Base-by-base conservation (phyloP, 495 filamentous ascomycete species). In the Aspergillus biplanus region DNA sequence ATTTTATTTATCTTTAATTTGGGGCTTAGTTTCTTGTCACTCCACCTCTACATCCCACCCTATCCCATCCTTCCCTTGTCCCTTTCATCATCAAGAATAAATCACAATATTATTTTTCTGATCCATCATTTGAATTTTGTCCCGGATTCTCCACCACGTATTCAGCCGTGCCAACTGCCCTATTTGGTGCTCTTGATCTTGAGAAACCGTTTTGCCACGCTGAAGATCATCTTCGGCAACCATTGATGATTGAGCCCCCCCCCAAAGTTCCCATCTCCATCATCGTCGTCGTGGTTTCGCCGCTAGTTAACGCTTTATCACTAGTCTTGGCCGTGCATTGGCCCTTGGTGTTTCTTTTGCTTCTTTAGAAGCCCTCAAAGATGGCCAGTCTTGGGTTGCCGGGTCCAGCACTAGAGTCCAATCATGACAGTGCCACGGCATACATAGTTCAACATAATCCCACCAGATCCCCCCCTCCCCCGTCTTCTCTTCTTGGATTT, bases 121-220 rank as follows among this genome's bases (percentile, higher is more conserved):
- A 50, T 27, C 47, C 47, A 50, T 50, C 47, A 50, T 18, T 50
- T 18, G 6, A 27, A 50, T 50, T 12, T 9, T 18, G 6, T 50
- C 27, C 47, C 47, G 27, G 47, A n/a, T 50, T 27, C 47, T 50
- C 47, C 47, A 50, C 47, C 47, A 7, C 16, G 16, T 3, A 27
- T 21, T 27, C 47, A 50, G 27, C 16, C 13, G 46, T 49, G 46
- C 21, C 47, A 44, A 44, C n/a, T 15, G 11, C n/a, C 47, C 47
- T 50, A 7, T 49, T 49, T 6, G 13, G 46, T n/a, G 8, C 16
- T 50, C 47, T 50, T 44, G 8, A 0, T 18, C 15, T 50, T 11
- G 47, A 27, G 16, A 18, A 50, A 50, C 47, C 15, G 47, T 50
- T 50, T 50, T 50, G 47, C 47, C n/a, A 50, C 47, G 47, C 47